Conservation (phyloP, 2,329 filamentous ascomycete genomes). For the Aspergillus texensis region DNA sequence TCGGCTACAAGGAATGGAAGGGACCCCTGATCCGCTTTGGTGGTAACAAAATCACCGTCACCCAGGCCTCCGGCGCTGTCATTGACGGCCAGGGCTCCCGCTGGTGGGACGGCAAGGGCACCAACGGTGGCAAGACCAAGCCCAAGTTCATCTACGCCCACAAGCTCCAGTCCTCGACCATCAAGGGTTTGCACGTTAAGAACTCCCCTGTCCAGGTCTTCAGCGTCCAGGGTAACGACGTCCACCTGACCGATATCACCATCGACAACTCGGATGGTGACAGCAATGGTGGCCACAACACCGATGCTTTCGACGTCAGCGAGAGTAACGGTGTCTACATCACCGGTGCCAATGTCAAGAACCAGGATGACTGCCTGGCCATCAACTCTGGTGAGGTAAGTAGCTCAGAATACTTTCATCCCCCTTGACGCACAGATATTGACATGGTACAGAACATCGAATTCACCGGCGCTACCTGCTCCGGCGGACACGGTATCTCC, state of each 20-base stretch:
- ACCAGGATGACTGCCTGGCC: slow-evolving; percentile 64
- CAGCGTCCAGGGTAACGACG: slow-evolving; percentile 49
- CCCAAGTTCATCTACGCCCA: slow-evolving; percentile 65
- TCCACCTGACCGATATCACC: slow-evolving; percentile 56
- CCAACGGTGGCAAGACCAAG: slow-evolving; percentile 65
- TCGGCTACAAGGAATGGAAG: slow-evolving; percentile 66
- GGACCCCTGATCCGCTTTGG: slow-evolving; percentile 66
- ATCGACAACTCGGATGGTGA: slow-evolving; percentile 63
- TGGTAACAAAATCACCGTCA: slow-evolving; percentile 58
- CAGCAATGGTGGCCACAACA: slow-evolving; percentile 52
- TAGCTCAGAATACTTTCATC: neutral
- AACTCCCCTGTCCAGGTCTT: slow-evolving; percentile 44
- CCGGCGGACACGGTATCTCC: slow-evolving; percentile 55
- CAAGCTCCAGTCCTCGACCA: slow-evolving; percentile 33
- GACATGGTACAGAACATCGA: slow-evolving; percentile 25
- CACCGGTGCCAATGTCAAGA: slow-evolving; percentile 54
- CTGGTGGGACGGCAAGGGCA: slow-evolving; percentile 65
- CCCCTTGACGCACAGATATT: neutral
- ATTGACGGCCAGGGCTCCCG: slow-evolving; percentile 59
- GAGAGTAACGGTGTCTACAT: slow-evolving; percentile 54
- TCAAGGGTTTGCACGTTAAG: slow-evolving; percentile 37
- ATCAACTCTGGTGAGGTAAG: slow-evolving; percentile 57
- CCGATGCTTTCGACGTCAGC: slow-evolving; percentile 48
- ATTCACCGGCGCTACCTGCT: slow-evolving; percentile 34
- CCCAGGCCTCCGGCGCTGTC: slow-evolving; percentile 53